phyloP scores from a whole-genome alignment of 1,139 yeast genomes.

The Kluyveromyces sp. region DNA sequence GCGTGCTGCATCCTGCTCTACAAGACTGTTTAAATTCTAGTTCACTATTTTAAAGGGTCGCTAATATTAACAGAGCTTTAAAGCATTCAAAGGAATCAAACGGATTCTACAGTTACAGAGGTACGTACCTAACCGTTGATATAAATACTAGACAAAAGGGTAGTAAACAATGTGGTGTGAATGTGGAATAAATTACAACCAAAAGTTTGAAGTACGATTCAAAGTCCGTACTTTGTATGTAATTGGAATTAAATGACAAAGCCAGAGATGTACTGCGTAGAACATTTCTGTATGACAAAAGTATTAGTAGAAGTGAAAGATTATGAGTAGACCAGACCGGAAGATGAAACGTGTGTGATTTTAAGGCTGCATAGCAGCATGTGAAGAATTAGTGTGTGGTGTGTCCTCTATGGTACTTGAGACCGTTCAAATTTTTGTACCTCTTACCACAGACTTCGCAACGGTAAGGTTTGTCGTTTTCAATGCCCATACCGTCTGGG shows the following conservation, averaged over 20 bases:
- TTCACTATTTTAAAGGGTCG: no score
- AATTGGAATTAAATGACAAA: conserved; percentile 2
- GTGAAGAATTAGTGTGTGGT: conserved; percentile 65
- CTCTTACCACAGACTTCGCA: conserved; percentile 98
- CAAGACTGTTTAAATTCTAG: no score
- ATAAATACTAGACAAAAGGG: background rate
- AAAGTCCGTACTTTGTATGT: conserved; percentile 1
- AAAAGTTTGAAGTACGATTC: background rate
- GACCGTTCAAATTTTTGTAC: conserved; percentile 90
- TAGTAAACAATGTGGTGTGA: background rate
- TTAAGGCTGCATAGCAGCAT: no score
- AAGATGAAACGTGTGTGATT: background rate
- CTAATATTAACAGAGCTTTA: no score
- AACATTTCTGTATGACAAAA: no score
- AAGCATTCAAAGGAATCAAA: background rate
- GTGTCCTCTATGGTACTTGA: conserved; percentile 95
- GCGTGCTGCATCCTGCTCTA: no score
- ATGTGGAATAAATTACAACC: background rate
- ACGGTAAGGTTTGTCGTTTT: conserved; percentile 95
- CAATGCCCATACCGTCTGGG: conserved; percentile 88
- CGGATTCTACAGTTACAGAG: background rate
- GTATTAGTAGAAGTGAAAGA: background rate
- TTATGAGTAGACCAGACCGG: background rate
- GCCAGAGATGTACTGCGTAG: background rate
- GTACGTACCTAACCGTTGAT: background rate